Conservation (phyloP, 257 asterid genomes). For the Pogostemon cablin region DNA sequence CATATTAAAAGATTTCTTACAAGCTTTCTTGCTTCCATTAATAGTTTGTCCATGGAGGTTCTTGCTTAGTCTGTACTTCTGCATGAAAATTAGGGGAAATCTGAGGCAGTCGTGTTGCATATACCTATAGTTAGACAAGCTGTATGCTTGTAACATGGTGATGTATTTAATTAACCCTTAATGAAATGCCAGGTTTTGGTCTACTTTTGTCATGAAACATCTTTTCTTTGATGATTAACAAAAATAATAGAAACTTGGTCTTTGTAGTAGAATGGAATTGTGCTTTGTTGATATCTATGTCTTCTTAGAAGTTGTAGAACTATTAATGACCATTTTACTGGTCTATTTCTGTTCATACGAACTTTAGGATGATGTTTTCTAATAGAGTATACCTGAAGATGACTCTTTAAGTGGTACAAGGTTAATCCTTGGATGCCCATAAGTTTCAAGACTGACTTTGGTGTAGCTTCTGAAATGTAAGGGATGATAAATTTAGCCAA, state of each 20-base stretch:
- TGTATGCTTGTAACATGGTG: slow-evolving; percentile 20
- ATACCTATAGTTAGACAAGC: background rate
- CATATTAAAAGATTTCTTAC: slow-evolving; percentile 48
- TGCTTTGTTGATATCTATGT: background rate
- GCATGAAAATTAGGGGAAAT: slow-evolving; percentile 36
- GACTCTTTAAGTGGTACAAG: slow-evolving; percentile 91
- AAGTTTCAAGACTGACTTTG: slow-evolving; percentile 93
- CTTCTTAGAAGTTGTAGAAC: no score
- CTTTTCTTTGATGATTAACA: no score
- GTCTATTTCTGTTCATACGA: slow-evolving; percentile 19
- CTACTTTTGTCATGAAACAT: background rate
- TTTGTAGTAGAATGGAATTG: slow-evolving; percentile 10
- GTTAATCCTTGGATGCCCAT: slow-evolving; percentile 96
- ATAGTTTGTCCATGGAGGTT: slow-evolving; percentile 79
- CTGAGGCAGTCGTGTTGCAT: slow-evolving; percentile 10
- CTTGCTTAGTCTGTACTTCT: slow-evolving; percentile 94
- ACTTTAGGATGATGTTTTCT: slow-evolving; percentile 17
- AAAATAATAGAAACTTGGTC: background rate
- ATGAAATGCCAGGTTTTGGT: background rate
- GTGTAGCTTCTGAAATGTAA: slow-evolving; percentile 85
- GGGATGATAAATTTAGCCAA: slow-evolving; percentile 36
- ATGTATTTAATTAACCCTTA: background rate
- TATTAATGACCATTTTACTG: slow-evolving; percentile 6
- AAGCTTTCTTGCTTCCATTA: slow-evolving; percentile 61
- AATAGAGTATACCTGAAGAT: slow-evolving; percentile 76